Evolutionary conservation across 495 filamentous ascomycete species (phyloP), one percentile per base, ranked within the genome.

Genomic region (Aspergillus egyptiacus): DNA sequence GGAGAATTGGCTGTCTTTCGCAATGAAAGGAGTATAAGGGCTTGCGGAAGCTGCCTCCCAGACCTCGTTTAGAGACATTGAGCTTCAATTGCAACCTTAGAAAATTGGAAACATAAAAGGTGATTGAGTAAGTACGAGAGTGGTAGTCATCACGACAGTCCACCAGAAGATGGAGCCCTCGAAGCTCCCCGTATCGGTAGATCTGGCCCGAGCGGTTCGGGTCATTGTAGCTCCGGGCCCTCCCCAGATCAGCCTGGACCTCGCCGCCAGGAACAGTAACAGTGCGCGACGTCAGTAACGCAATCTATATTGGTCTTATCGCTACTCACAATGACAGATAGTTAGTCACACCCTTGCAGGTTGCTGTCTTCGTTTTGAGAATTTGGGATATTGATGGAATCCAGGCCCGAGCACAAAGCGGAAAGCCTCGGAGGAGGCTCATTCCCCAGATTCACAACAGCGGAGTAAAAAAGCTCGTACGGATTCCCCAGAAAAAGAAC

Each of bases 1-100:
- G 37, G 79, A 61, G 74, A 95, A 90, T 57, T 98, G 93, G 64
- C 67, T 80, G 58, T 80, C 80, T 71, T 97, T 98, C 52, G 80
- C 76, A 46, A 97, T 73, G 25, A 83, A 67, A 33, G 94, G 91
- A 46, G 80, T 61, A 72, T 89, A 97, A 46, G 91, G 88, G 68
- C 79, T 83, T 76, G 81, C 78, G 62, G 84, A 79, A 64, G 89
- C 85, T 75, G 85, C 84, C 73, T 91, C 85, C 90, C 90, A 95
- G 66, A 91, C 76, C 65, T 89, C 81, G 67, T 83, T 83, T 64
- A 95, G 66, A 75, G 89, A 88, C 73, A 80, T 77, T 45, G 63
- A 60, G 59, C 40, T 48, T 15, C 46, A 27, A 50, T 6, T 9
- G 11, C 25, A 34, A 45, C 31, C 49, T 38, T 42, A 20, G 23